Evolutionary conservation across 1,284 basidiomycete genomes (phyloP).

Genomic region (Pyrrhoderma lamaoense): DNA sequence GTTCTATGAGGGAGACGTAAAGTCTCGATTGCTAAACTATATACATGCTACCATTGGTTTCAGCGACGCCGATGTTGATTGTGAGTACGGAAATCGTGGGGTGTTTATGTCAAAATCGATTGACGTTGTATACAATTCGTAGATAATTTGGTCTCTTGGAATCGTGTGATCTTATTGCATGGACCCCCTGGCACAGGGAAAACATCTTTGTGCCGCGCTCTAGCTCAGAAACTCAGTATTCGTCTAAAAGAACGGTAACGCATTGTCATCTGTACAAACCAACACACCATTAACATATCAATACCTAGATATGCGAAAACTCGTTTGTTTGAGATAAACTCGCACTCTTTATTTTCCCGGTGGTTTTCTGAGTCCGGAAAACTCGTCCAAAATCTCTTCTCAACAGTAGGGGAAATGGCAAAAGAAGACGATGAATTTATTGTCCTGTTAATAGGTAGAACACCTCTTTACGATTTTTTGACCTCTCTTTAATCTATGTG

Average conservation of each 20-base stretch:
- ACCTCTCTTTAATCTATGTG: too few species aligned
- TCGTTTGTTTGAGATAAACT: conserved; percentile 94
- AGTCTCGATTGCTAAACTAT: conserved; percentile 83
- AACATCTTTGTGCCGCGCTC: conserved; percentile 88
- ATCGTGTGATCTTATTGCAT: conserved; percentile 88
- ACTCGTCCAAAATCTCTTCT: conserved; percentile 91
- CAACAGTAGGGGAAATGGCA: conserved; percentile 78
- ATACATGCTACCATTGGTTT: conserved; percentile 90
- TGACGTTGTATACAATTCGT: background rate
- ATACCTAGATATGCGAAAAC: conserved; percentile 69
- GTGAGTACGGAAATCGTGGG: conserved; percentile 40
- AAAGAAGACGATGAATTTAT: conserved; percentile 91
- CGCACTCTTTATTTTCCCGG: conserved; percentile 90
- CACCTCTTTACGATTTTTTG: background rate
- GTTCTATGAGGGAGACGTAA: conserved; percentile 87
- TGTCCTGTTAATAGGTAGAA: conserved; percentile 85
- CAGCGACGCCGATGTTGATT: conserved; percentile 84
- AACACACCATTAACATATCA: background rate
- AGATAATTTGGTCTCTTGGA: conserved; percentile 94
- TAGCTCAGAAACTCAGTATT: conserved; percentile 94
- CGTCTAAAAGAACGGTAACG: conserved; percentile 73
- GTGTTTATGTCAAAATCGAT: background rate
- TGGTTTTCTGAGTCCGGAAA: conserved; percentile 99
- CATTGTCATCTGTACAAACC: background rate
- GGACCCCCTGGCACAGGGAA: conserved; percentile 98